Percentiles rank a stretch among this genome's conserved stretches.
Conservation (phyloP, 768 basidiomycete genomes). For the Austroboletus festivus region DNA sequence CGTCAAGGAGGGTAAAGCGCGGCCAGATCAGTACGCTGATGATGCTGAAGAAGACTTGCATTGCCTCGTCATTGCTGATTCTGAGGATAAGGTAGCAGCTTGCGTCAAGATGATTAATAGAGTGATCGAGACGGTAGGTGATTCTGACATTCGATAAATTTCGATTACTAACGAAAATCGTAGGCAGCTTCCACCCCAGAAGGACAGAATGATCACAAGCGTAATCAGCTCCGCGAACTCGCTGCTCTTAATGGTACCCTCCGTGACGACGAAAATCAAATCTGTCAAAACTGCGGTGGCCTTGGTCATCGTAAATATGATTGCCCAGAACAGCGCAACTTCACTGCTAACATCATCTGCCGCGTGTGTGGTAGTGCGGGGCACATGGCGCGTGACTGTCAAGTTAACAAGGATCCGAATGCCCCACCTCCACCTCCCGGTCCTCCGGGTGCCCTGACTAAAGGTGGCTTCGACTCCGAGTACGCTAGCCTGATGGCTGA, state of each 20-base stretch:
- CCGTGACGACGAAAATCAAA: constrained; percentile 98
- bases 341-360: constrained; percentile 99
- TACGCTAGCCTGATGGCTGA: constrained; percentile 98
- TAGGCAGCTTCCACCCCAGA: constrained; percentile 99
- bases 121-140: constrained; percentile 93
- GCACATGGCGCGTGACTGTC: constrained; percentile 98
- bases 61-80: constrained; percentile 91
- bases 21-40: constrained; percentile 90
- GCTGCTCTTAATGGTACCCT: constrained; percentile 98
- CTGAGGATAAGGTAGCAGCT: constrained; percentile 83
- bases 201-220: constrained; percentile 99
- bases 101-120: constrained; percentile 96
- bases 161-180: not conserved
- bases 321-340: constrained; percentile 97
- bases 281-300: constrained; percentile 95
- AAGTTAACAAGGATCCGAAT: constrained; percentile 87
- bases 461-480: constrained; percentile 93
- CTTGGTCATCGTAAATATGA: constrained; percentile 98
- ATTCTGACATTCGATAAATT: not conserved
- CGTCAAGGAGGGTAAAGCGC: constrained; percentile 97
- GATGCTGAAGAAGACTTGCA: constrained; percentile 99
- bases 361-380: constrained; percentile 97
- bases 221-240: constrained; percentile 96
- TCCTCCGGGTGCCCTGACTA: constrained; percentile 40
- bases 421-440: constrained; percentile 49